Evolutionary conservation across 495 filamentous ascomycete species (phyloP).

Genomic region (Patellaria atrata): DNA sequence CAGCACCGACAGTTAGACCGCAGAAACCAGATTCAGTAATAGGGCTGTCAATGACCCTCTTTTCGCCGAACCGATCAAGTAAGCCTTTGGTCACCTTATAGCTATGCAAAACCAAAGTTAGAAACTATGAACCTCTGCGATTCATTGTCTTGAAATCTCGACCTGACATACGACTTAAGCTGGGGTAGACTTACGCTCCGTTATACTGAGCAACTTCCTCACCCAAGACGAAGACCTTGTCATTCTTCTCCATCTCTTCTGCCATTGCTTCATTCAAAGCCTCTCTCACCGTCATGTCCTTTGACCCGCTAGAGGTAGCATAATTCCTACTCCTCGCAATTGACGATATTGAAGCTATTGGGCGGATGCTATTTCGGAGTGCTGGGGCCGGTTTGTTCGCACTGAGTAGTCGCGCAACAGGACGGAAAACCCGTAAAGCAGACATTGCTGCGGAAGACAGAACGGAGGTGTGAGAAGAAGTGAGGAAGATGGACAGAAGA

Average conservation of each 20-base stretch:
- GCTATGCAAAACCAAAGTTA: conserved; percentile 36
- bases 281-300: conserved; percentile 93
- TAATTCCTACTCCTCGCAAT: conserved; percentile 26
- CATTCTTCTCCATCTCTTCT: conserved; percentile 88
- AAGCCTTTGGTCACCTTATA: conserved; percentile 99
- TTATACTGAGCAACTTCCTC: conserved; percentile 99
- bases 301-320: conserved; percentile 40
- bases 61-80: conserved; percentile 90
- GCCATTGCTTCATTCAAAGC: conserved; percentile 94
- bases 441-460: conserved; percentile 39
- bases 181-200: conserved; percentile 51
- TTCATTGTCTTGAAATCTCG: neutral
- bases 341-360: conserved; percentile 34
- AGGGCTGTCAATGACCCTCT: conserved; percentile 93
- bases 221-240: conserved; percentile 87
- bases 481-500: too few relatives aligned
- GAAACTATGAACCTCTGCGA: conserved; percentile 1
- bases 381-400: conserved; percentile 39
- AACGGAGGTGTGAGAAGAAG: too few relatives aligned
- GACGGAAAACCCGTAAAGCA: conserved; percentile 64
- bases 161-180: neutral
- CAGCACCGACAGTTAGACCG: conserved; percentile 87
- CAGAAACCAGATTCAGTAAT: conserved; percentile 94
- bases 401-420: conserved; percentile 60
- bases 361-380: conserved; percentile 38